A percentile compares a stretch with the other conserved stretches of the same genome.
These are phyloP conservation scores for Babesia ovata DNA, from an alignment of 169 alveolate species.

Conservation along the genomic window DNA sequence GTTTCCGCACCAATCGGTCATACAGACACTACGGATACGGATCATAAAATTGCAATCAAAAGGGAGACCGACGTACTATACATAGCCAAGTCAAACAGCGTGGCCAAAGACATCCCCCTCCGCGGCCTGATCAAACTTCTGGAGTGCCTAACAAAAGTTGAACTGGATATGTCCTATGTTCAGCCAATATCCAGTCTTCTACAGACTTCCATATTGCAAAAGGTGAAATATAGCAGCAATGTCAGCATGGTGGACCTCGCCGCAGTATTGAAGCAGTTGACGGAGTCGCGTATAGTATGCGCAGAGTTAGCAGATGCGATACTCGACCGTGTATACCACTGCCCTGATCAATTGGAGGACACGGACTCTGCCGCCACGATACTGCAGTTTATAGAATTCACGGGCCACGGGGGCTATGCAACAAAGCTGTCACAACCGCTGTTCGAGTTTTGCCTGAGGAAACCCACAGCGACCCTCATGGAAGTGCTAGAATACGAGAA, in stretches of 20 bases:
- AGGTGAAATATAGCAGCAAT: constrained; percentile 19
- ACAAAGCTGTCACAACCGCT: constrained; percentile 45
- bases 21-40: not conserved
- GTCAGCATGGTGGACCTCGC: constrained; percentile 21
- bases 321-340: constrained; percentile 37
- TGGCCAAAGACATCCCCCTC: constrained; percentile 10
- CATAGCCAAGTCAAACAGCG: not conserved
- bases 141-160: constrained; percentile 32
- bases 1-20: not conserved
- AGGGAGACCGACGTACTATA: not conserved
- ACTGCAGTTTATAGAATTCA: constrained; percentile 29
- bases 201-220: constrained; percentile 26
- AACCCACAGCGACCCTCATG: constrained; percentile 20
- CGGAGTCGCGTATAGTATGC: constrained; percentile 39
- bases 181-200: constrained; percentile 13
- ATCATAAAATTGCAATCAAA: not conserved
- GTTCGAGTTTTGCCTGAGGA: constrained; percentile 44
- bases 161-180: constrained; percentile 1
- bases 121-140: constrained; percentile 13
- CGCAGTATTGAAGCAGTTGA: constrained; percentile 27
- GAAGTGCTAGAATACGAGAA: constrained; percentile 40
- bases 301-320: constrained; percentile 19
- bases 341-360: constrained; percentile 32
- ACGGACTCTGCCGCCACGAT: constrained; percentile 30
- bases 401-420: constrained; percentile 12